Conservation (phyloP, 306 rosid species). For the Quercus mongolica region DNA sequence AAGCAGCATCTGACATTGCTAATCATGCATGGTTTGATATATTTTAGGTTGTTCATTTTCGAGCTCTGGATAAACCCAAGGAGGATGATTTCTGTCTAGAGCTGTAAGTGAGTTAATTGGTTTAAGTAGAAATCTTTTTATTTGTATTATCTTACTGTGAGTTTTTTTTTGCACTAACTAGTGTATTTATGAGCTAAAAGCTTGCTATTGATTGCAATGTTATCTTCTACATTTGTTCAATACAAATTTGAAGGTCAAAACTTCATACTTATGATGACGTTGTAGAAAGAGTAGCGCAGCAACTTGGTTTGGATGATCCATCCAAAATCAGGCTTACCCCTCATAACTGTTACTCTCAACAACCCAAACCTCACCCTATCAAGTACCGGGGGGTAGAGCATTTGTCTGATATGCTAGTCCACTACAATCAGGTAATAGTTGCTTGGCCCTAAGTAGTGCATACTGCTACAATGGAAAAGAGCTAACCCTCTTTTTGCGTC, state of each 20-base stretch:
- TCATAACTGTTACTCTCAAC: slow-evolving; percentile 90
- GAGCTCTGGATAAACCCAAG: slow-evolving; percentile 80
- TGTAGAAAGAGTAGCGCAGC: slow-evolving; percentile 76
- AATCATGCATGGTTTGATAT: slow-evolving; percentile 12
- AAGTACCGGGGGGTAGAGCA: slow-evolving; percentile 79
- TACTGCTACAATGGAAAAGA: slow-evolving; percentile 8
- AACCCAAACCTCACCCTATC: slow-evolving; percentile 89
- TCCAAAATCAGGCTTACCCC: slow-evolving; percentile 83
- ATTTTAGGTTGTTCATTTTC: slow-evolving; percentile 83
- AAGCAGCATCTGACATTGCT: slow-evolving; percentile 15
- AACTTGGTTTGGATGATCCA: slow-evolving; percentile 80
- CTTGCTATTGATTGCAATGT: slow-evolving; percentile 17
- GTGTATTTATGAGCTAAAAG: not conserved
- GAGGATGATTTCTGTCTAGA: slow-evolving; percentile 85
- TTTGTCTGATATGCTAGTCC: slow-evolving; percentile 86
- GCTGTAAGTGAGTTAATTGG: slow-evolving; percentile 53
- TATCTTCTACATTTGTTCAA: not conserved
- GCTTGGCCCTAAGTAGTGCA: slow-evolving; percentile 5
- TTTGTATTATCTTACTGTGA: not conserved
- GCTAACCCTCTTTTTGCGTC: slow-evolving; percentile 11
- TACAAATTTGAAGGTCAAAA: slow-evolving; percentile 62
- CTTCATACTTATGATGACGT: slow-evolving; percentile 86
- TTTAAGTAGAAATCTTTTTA: slow-evolving; percentile 10
- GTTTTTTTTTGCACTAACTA: slow-evolving; percentile 5
- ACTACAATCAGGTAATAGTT: slow-evolving; percentile 78